Conservation (phyloP, 345 rosid genomes). For the Rhodomyrtus tomentosa region DNA sequence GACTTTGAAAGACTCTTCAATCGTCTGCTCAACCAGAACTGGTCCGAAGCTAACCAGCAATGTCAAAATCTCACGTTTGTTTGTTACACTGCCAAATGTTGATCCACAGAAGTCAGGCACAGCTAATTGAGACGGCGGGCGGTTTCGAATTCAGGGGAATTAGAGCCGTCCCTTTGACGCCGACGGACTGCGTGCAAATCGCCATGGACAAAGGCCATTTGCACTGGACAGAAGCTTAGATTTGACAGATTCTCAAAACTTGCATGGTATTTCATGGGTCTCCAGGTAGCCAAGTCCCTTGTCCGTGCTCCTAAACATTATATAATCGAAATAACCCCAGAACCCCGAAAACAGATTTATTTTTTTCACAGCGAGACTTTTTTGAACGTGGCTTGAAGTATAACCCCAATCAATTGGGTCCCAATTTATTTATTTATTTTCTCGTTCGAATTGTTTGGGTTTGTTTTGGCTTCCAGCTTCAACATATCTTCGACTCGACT, state of each 20-base stretch:
- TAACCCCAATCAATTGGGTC: background rate
- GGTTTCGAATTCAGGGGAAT: background rate
- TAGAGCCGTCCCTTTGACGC: background rate
- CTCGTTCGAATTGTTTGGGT: background rate
- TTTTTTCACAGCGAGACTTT: background rate
- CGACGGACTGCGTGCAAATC: background rate
- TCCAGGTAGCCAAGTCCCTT: rapidly evolving
- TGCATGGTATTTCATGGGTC: background rate
- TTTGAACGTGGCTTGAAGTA: background rate
- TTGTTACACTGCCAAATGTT: background rate
- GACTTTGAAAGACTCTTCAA: background rate
- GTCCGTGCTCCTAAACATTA: rapidly evolving
- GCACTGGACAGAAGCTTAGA: background rate
- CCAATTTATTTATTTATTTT: background rate
- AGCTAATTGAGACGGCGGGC: background rate
- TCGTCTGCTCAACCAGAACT: background rate
- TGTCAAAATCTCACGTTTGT: background rate
- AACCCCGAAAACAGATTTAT: background rate
- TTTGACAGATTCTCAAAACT: background rate
- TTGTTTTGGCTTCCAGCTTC: background rate
- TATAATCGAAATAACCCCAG: too few species aligned
- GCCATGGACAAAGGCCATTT: background rate
- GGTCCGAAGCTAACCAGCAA: background rate
- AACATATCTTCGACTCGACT: background rate
- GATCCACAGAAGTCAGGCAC: background rate